A percentile compares a stretch with the other conserved stretches of the same genome.
phyloP scores from a whole-genome alignment of 2,329 filamentous ascomycete species.

The Pseudogymnoascus sp. region DNA sequence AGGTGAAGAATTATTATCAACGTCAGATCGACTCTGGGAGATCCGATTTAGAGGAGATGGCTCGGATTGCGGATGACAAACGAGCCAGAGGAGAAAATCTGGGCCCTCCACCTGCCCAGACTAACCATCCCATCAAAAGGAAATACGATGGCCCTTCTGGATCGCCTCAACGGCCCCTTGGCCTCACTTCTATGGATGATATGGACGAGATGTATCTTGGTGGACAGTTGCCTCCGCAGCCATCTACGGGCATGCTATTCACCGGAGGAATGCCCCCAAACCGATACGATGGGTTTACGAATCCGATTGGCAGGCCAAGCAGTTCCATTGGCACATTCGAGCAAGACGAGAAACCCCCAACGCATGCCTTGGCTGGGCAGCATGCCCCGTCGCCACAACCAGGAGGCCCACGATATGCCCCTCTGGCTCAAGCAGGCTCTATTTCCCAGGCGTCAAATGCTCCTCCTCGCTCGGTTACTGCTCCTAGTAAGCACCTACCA shows the following conservation, averaged over 20 bases:
- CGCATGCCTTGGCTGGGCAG: conserved; percentile 14
- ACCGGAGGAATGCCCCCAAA: background rate
- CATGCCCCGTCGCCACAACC: conserved; percentile 25
- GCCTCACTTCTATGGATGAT: conserved; percentile 36
- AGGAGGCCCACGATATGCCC: conserved; percentile 21
- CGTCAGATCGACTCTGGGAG: conserved; percentile 53
- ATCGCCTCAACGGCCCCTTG: conserved; percentile 39
- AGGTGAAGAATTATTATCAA: conserved; percentile 63
- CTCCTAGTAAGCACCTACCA: conserved; percentile 23
- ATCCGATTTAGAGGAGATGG: conserved; percentile 51
- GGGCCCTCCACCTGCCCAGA: conserved; percentile 52
- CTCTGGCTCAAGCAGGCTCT: conserved; percentile 27
- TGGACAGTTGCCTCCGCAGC: conserved; percentile 8
- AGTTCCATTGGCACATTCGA: conserved; percentile 8
- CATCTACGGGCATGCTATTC: conserved; percentile 14
- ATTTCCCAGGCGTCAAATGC: conserved; percentile 21
- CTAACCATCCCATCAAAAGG: conserved; percentile 42
- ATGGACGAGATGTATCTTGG: conserved; percentile 34
- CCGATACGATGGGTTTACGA: background rate
- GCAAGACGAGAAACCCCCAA: background rate
- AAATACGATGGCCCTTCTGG: conserved; percentile 41
- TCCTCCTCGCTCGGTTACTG: conserved; percentile 19
- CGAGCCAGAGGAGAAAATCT: conserved; percentile 48
- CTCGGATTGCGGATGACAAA: conserved; percentile 52
- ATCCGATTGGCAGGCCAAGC: background rate